Conservation (phyloP, 345 rosid species). For the Moricandia arvensis region DNA sequence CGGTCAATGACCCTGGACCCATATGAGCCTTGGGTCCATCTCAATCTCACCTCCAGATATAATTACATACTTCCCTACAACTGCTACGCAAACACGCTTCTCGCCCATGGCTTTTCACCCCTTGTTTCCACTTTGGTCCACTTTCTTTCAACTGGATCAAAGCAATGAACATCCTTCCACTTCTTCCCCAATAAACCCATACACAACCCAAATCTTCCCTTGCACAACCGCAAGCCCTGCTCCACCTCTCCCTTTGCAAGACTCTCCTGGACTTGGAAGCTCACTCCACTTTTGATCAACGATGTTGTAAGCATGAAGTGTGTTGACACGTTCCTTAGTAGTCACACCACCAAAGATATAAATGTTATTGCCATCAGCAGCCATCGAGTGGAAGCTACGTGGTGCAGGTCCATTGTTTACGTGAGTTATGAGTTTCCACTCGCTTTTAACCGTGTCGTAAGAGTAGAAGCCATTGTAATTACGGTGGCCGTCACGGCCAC, state of each 20-base stretch:
- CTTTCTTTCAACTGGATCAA: neutral
- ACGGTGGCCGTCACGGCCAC: conserved; percentile 18
- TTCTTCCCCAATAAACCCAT: neutral
- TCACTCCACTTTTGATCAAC: neutral
- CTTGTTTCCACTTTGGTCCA: neutral
- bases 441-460: conserved; percentile 25
- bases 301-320: neutral
- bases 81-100: neutral
- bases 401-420: conserved; percentile 21
- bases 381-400: conserved; percentile 25
- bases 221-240: neutral
- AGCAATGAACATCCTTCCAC: neutral
- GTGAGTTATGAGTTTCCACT: conserved; percentile 27
- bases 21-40: conserved; percentile 5
- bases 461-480: conserved; percentile 25
- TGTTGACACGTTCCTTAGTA: neutral
- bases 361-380: conserved; percentile 15
- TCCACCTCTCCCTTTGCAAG: neutral
- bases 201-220: neutral
- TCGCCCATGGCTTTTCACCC: neutral
- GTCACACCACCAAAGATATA: conserved; percentile 2
- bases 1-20: neutral
- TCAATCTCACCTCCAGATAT: conserved; percentile 1
- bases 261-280: neutral
- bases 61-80: neutral